Evolutionary conservation across 495 filamentous ascomycete genomes (phyloP), one percentile per base, ranked within the genome.

Genomic region (Annulohypoxylon maeteangense): DNA sequence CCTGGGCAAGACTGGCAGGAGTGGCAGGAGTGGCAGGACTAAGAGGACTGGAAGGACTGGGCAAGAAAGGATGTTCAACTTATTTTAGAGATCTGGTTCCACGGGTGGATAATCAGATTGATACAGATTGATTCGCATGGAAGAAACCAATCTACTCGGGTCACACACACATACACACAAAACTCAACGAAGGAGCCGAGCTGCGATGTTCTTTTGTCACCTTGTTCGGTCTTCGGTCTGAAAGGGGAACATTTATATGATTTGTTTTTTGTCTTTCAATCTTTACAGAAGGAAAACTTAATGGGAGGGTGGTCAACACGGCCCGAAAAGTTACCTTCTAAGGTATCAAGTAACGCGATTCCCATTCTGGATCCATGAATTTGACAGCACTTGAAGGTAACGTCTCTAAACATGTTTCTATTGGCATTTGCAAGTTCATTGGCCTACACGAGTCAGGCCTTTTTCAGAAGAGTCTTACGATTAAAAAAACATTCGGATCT

Each of bases 131-230:
- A 54, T 59, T 62, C 34, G 48, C 47, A 34, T 56, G 40, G 65
- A 48, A 62, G 34, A 54, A 54, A 48, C 22, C 45, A 23, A 34
- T 23, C 32, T 31, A 12, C n/a, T 69, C 51, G 65, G 36, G 70
- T 69, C 58, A 69, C 70, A 29, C 27, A 29, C 27, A 29, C 27
- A 29, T 6, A 29, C 27, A 29, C 27, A 73, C 65, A 38, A 61
- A 11, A 38, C 40, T 18, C n/a, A 20, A 38, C 10, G 36, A 61
- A 72, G 61, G 65, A 72, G 45, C 53, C 70, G 58, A 72, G 65
- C 54, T 65, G 70, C 65, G 66, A 1, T 66, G 65, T 56, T 11
- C 62, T 73, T 66, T 73, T 69, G 70, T 60, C 55, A 47, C 48
- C 32, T 22, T 67, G 65, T 65, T 63, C 70, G 65, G 70, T 53